These are phyloP conservation scores for Plantago ovata DNA, from an alignment of 257 asterid species.

Conservation along the genomic window DNA sequence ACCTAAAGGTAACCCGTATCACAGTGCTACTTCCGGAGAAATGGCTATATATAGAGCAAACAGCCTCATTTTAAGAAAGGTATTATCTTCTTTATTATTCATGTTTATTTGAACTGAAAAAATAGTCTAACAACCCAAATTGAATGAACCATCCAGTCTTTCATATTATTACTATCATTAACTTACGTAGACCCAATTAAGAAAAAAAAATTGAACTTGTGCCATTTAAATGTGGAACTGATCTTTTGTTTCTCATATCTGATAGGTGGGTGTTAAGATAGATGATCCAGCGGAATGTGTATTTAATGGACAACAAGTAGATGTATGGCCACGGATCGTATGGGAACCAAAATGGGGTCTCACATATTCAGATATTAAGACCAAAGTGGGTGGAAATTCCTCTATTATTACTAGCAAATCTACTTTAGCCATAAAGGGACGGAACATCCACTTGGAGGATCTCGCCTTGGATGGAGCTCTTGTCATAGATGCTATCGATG, in stretches of 20 bases:
- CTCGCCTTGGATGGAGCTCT: slow-evolving; percentile 91
- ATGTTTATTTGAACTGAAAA: too few species aligned
- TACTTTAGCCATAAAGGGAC: slow-evolving; percentile 68
- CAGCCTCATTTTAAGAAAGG: slow-evolving; percentile 87
- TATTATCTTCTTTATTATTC: too few species aligned
- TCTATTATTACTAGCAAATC: slow-evolving; percentile 65
- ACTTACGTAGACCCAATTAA: neutral
- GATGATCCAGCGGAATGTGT: slow-evolving; percentile 57
- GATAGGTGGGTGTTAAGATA: slow-evolving; percentile 84
- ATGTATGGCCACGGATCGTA: slow-evolving; percentile 87
- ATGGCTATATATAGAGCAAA: slow-evolving; percentile 89
- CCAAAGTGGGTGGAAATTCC: slow-evolving; percentile 57
- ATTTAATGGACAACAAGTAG: slow-evolving; percentile 89
- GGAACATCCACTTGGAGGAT: slow-evolving; percentile 52
- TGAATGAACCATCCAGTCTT: neutral
- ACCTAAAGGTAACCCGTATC: slow-evolving; percentile 96
- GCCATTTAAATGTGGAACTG: slow-evolving; percentile 4
- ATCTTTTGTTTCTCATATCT: slow-evolving; percentile 9
- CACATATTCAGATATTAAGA: slow-evolving; percentile 66
- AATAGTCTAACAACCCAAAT: neutral
- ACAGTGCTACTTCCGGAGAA: slow-evolving; percentile 99
- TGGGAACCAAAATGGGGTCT: slow-evolving; percentile 98
- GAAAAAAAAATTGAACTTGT: neutral
- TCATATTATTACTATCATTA: slow-evolving; percentile 8
- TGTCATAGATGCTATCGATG: slow-evolving; percentile 53